phyloP scores from a whole-genome alignment of 2,329 filamentous ascomycete genomes.

The Aspergillus pseudoviridinutans region DNA sequence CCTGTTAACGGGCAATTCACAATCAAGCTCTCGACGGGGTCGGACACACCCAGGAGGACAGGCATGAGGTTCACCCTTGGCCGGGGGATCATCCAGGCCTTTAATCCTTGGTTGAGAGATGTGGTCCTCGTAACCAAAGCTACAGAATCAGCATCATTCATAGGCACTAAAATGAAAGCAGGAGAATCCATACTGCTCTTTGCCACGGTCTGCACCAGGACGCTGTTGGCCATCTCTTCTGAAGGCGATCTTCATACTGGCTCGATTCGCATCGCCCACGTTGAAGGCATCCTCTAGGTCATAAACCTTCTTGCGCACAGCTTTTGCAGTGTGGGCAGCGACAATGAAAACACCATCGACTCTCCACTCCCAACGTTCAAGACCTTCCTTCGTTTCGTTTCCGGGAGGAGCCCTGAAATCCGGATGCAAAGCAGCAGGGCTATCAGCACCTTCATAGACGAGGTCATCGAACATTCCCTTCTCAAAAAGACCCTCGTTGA shows the following conservation, averaged over 20 bases:
- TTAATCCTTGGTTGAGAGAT: conserved; percentile 39
- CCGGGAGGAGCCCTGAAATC: conserved; percentile 13
- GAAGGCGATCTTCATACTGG: conserved; percentile 6
- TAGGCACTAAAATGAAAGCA: background rate
- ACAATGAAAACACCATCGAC: conserved; percentile 15
- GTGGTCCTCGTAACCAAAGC: conserved; percentile 43
- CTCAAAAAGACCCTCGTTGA: conserved; percentile 6
- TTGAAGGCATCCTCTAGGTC: conserved; percentile 11
- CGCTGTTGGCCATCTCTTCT: conserved; percentile 2
- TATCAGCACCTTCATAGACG: conserved; percentile 15
- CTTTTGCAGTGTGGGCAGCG: conserved; percentile 9
- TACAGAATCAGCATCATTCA: conserved; percentile 7
- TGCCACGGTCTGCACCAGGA: background rate
- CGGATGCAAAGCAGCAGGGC: conserved; percentile 5
- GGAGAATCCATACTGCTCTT: background rate
- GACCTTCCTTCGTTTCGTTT: background rate
- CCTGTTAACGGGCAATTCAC: background rate
- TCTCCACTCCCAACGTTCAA: conserved; percentile 8
- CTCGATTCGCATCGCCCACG: background rate
- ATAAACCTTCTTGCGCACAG: conserved; percentile 6
- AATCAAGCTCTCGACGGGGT: background rate
- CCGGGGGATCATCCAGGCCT: conserved; percentile 25
- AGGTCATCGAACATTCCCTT: conserved; percentile 16
- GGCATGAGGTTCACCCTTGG: conserved; percentile 28
- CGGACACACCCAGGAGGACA: conserved; percentile 25